phyloP scores from a whole-genome alignment of 495 filamentous ascomycete genomes.

The Aspergillus egyptiacus region DNA sequence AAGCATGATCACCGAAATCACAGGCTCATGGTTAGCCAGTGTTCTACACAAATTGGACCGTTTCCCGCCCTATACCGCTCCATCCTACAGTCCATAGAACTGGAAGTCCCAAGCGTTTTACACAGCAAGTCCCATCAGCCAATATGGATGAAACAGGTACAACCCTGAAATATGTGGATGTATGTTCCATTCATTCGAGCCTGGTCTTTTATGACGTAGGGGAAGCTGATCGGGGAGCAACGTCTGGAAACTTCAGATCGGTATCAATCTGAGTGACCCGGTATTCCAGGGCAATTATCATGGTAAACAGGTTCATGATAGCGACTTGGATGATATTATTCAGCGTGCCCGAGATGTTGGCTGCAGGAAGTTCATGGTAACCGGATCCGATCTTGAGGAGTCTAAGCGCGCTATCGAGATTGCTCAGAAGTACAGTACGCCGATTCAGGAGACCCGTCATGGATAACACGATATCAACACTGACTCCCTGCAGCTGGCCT shows the following conservation, averaged over 20 bases:
- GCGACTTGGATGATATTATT: constrained; percentile 72
- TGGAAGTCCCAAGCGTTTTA: constrained; percentile 8
- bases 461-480: neutral
- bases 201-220: neutral
- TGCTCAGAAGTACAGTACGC: constrained; percentile 64
- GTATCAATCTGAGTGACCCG: constrained; percentile 89
- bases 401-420: constrained; percentile 69
- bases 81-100: neutral
- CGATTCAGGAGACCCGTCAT: neutral
- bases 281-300: constrained; percentile 82
- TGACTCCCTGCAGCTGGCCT: constrained; percentile 53
- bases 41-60: constrained; percentile 7
- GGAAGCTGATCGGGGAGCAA: constrained; percentile 13
- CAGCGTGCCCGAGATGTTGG: constrained; percentile 68
- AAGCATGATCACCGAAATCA: neutral
- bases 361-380: constrained; percentile 85
- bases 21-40: constrained; percentile 10
- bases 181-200: constrained; percentile 13
- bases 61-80: constrained; percentile 1
- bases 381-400: constrained; percentile 80
- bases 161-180: constrained; percentile 42
- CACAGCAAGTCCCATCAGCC: neutral
- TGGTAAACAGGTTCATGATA: constrained; percentile 70
- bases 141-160: constrained; percentile 32
- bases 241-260: constrained; percentile 47